Base-by-base conservation (phyloP, 768 basidiomycete species). In the Podaxis carcinomalis region DNA sequence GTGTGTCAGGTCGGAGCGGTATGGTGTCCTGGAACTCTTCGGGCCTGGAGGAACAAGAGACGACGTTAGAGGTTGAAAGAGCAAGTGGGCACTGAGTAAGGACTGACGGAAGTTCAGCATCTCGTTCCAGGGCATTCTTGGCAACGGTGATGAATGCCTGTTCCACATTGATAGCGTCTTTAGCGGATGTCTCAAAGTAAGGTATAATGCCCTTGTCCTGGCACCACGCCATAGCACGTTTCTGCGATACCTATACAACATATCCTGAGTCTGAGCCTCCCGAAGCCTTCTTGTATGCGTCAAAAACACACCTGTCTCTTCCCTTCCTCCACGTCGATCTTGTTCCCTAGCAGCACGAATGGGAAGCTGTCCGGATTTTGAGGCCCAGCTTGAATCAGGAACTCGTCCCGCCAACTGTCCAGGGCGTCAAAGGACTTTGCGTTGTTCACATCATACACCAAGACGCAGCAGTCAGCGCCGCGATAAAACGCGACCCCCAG, bases 281-380 rank as follows among this genome's bases (percentile, higher is more conserved):
- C 9, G 21, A 11, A 13, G 37, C 5, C 13, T 19, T 28, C 11
- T 39, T 19, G 6, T 44, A 6, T 16, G 19, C 16, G 14, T 4
- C n/a, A 39, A 39, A 36, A 32, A 68, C 83, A 64, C 62, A 93
- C 95, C 87, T 96, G 95, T 66, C 97, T 87, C 76, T 97, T 98
- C 73, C 88, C 91, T 80, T 98, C 97, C 77, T 98, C 97, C 70
- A 98, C 92, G 73, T 99, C 97, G 72, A 99, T 96, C 92, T 99
- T 99, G 79, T 99, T 99, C 19, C 97, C 97, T 62, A 99, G 77
- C 9, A 99, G 95, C 58, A 99, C 95, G 70, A 99, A 99, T 3
- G 97, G 97, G 76, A 99, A 99, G 79, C 97, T 97, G 82, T 98
- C 97, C 35, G 97, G 95, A 73, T 98, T 95, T 70, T 95, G 94